Conservation (phyloP, 2,329 filamentous ascomycete species). For the Venturiaceae sp. region DNA sequence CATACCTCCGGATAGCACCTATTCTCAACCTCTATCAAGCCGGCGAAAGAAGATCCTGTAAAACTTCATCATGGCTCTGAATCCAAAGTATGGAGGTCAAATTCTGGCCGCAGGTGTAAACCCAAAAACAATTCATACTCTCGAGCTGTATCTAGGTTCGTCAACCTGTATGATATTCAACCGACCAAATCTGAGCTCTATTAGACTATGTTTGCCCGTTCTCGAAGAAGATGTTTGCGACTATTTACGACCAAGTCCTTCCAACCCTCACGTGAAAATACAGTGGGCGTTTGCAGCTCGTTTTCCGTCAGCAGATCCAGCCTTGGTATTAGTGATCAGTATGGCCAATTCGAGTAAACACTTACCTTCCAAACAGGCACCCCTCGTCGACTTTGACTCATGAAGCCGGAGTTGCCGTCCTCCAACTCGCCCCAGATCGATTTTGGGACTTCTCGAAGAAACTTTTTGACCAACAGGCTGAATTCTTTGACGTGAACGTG, state of each 20-base stretch:
- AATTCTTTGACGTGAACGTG: conserved; percentile 77
- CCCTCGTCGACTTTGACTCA: conserved; percentile 42
- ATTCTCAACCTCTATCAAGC: background rate
- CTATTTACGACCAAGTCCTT: conserved; percentile 56
- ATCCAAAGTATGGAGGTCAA: conserved; percentile 67
- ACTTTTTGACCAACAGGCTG: conserved; percentile 59
- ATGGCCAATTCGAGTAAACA: no score
- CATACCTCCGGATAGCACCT: background rate
- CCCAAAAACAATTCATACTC: conserved; percentile 38
- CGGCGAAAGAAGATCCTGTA: no score
- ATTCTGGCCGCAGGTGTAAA: conserved; percentile 44
- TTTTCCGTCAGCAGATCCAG: conserved; percentile 88
- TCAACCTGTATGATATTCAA: background rate
- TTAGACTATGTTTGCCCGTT: conserved; percentile 87
- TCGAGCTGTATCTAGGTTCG: conserved; percentile 38
- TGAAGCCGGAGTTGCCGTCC: conserved; percentile 76
- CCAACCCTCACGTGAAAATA: conserved; percentile 56
- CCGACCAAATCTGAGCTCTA: background rate
- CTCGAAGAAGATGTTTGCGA: conserved; percentile 66
- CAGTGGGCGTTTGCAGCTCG: conserved; percentile 53
- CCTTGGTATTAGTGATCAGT: conserved; percentile 79
- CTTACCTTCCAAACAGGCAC: background rate
- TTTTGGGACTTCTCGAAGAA: conserved; percentile 73
- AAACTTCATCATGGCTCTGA: conserved; percentile 52
- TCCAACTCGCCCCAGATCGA: conserved; percentile 55